These are phyloP conservation scores for Phytophthora hibernalis DNA, from an alignment of 352 stramenopile species.

Conservation along the genomic window DNA sequence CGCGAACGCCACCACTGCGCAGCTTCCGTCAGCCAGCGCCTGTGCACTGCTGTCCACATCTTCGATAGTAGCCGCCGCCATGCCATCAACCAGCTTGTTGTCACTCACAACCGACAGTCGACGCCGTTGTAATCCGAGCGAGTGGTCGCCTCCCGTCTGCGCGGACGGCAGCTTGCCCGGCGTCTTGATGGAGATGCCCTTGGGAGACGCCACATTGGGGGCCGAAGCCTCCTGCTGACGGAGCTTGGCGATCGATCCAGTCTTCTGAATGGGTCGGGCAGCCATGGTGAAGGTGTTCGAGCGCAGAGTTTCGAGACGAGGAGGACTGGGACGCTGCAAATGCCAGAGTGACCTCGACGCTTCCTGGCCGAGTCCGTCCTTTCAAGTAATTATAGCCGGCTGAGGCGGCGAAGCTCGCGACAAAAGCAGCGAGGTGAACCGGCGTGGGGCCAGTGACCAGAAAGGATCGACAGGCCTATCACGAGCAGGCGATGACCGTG, in stretches of 20 bases:
- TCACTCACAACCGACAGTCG: conserved; percentile 79
- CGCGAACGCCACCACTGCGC: conserved; percentile 70
- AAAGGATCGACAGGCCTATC: no score
- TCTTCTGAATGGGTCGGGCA: conserved; percentile 49
- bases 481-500: no score
- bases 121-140: conserved; percentile 67
- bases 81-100: conserved; percentile 85
- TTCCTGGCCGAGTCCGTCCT: neutral
- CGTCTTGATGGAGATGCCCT: conserved; percentile 84
- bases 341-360: conserved; percentile 29
- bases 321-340: conserved; percentile 29
- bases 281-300: conserved; percentile 45
- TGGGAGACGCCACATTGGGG: conserved; percentile 79
- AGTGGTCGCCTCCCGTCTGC: conserved; percentile 53
- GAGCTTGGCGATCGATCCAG: conserved; percentile 61
- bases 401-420: no score
- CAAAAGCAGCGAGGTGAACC: no score
- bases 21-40: conserved; percentile 59
- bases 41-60: conserved; percentile 59
- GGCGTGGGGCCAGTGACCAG: no score
- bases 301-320: neutral
- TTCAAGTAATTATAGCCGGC: conserved; percentile 29
- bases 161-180: conserved; percentile 48
- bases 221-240: conserved; percentile 66
- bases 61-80: conserved; percentile 66